Evolutionary conservation across 345 rosid genomes (phyloP).

Genomic region (Bruguiera sexangula): DNA sequence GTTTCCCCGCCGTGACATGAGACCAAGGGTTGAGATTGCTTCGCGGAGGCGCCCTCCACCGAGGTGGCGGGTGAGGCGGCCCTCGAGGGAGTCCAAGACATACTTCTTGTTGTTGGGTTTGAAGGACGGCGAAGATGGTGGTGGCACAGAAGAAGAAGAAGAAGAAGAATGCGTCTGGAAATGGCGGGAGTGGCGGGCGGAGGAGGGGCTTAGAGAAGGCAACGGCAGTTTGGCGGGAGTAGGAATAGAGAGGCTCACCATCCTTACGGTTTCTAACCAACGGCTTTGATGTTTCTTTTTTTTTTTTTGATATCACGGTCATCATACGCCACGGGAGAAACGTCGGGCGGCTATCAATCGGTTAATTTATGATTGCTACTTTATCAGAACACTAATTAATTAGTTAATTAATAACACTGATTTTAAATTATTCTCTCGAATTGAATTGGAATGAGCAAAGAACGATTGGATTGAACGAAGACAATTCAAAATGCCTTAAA

Average conservation of each 20-base stretch:
- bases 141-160: not conserved
- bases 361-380: too few species aligned
- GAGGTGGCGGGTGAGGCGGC: constrained; percentile 48
- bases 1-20: constrained; percentile 38
- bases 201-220: constrained; percentile 15
- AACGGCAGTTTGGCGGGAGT: constrained; percentile 43
- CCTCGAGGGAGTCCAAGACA: constrained; percentile 14
- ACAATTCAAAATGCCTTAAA: too few species aligned
- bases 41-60: constrained; percentile 50
- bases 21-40: constrained; percentile 51
- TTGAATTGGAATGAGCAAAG: too few species aligned
- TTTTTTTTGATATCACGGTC: not conserved
- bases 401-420: too few species aligned
- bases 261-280: not conserved
- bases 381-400: too few species aligned
- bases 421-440: too few species aligned
- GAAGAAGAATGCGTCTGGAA: too few species aligned
- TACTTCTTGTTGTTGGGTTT: constrained; percentile 2
- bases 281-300: not conserved
- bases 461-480: too few species aligned
- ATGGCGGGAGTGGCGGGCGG: too few species aligned
- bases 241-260: constrained; percentile 30
- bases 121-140: constrained; percentile 13
- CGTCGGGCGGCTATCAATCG: not conserved
- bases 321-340: not conserved